A percentile compares a stretch with the other conserved stretches of the same genome.
phyloP scores from a whole-genome alignment of 2,329 filamentous ascomycete genomes.

The Penicillium expansum region DNA sequence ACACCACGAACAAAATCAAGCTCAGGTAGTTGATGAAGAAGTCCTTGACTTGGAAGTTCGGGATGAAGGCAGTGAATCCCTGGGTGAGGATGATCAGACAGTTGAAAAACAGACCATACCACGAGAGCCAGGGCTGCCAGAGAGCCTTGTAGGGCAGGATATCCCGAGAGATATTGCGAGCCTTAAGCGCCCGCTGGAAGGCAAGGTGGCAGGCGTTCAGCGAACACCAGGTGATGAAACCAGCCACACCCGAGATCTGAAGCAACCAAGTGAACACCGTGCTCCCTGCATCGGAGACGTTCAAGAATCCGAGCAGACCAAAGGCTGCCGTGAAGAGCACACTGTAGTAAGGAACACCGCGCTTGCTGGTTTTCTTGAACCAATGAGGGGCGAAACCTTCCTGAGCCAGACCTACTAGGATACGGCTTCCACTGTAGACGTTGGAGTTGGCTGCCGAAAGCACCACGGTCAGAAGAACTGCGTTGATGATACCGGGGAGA shows the following conservation, averaged over 20 bases:
- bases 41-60: slow-evolving; percentile 53
- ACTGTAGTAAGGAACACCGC: slow-evolving; percentile 44
- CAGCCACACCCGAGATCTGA: slow-evolving; percentile 35
- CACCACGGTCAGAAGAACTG: slow-evolving; percentile 41
- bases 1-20: slow-evolving; percentile 59
- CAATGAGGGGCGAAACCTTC: slow-evolving; percentile 44
- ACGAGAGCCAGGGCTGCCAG: slow-evolving; percentile 62
- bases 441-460: slow-evolving; percentile 44
- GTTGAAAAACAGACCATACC: slow-evolving; percentile 65
- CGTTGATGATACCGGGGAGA: slow-evolving; percentile 41
- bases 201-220: slow-evolving; percentile 57
- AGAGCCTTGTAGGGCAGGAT: slow-evolving; percentile 62
- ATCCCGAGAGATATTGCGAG: slow-evolving; percentile 57
- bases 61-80: slow-evolving; percentile 66
- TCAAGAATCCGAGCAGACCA: slow-evolving; percentile 67
- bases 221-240: slow-evolving; percentile 37
- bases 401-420: slow-evolving; percentile 63
- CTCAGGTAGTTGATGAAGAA: slow-evolving; percentile 67
- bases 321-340: slow-evolving; percentile 49
- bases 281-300: slow-evolving; percentile 60
- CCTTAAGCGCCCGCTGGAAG: slow-evolving; percentile 59
- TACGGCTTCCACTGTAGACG: slow-evolving; percentile 56
- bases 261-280: slow-evolving; percentile 52
- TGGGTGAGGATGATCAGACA: slow-evolving; percentile 63
- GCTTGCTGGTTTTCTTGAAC: slow-evolving; percentile 41